Base-by-base conservation (phyloP, 1,284 basidiomycete genomes). In the Sporisorium exsertum region DNA sequence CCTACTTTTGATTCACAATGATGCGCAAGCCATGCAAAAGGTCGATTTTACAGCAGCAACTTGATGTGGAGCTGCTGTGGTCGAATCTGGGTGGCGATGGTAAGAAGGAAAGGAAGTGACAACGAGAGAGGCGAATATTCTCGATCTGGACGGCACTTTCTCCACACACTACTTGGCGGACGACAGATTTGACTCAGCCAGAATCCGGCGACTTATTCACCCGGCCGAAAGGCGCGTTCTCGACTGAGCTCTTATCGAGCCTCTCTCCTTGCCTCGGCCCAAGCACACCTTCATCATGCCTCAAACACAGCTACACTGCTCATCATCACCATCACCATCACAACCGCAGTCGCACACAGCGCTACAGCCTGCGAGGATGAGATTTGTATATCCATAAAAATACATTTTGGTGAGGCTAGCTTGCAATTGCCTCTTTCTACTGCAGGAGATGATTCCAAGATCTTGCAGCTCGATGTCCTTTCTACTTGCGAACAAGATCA, bases 401-500 rank as follows among this genome's bases (percentile, higher is more conserved):
- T 50, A 50, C 49, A 50, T 50, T 50, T 32, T 50, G 29, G 27
- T 50, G 49, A 50, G 10, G 18, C 29, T 12, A 8, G 6, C 29
- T 9, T 50, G 13, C 12, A 43, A 20, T 2, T 43, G n/a, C 40
- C 40, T 20, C 40, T 16, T 43, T 43, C 42, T 26, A 20, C 37
- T 24, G 37, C n/a, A 33, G 37, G n/a, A 43, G 40, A 43, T 26
- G 37, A 18, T 15, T 27, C 47, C 10, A 26, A 24, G 24, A 4
- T 20, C 8, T 33, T 22, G 22, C 51, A 37, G 40, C 42, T n/a
- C 37, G 4, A 8, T 40, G 37, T 40, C 29, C 29, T 32, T 32
- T 10, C 43, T 64, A 71, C 51, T 58, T 71, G 20, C 69, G 69
- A 42, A 43, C 54, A 9, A 79, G 58, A 26, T 77, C 77, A 20